These are phyloP conservation scores for Podospora tetraspora DNA, from an alignment of 495 filamentous ascomycete genomes.

Conservation along the genomic window DNA sequence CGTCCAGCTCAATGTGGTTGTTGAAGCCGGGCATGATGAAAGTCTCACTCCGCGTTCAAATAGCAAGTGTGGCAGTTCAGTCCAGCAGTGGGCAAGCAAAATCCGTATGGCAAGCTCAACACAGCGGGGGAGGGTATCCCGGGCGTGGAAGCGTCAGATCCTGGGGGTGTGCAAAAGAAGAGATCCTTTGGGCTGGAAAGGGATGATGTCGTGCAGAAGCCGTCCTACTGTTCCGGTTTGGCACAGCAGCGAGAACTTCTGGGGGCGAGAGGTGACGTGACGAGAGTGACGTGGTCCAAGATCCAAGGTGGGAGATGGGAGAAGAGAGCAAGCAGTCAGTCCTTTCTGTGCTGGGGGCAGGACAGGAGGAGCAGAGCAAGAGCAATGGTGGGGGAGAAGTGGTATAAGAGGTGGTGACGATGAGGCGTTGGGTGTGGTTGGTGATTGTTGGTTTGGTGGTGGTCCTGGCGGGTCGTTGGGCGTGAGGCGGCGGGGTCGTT, in stretches of 20 bases:
- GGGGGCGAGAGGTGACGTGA: neutral
- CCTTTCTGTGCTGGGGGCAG: constrained; percentile 5
- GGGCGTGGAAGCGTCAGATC: constrained; percentile 9
- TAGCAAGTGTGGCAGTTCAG: constrained; percentile 33
- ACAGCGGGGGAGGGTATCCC: constrained; percentile 17
- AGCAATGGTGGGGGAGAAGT: constrained; percentile 7
- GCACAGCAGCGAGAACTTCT: constrained; percentile 18
- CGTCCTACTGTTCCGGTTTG: constrained; percentile 15
- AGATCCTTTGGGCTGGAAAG: constrained; percentile 22
- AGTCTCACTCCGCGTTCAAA: constrained; percentile 33
- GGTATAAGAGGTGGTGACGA: constrained; percentile 14
- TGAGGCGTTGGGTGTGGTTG: constrained; percentile 4
- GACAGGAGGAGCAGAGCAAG: constrained; percentile 13
- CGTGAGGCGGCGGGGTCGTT: constrained; percentile 41
- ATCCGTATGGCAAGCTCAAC: constrained; percentile 14
- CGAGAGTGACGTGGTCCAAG: neutral
- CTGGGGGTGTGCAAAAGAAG: constrained; percentile 18
- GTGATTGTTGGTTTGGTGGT: neutral
- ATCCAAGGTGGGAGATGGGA: neutral
- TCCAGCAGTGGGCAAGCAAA: constrained; percentile 33
- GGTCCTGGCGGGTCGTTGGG: constrained; percentile 33
- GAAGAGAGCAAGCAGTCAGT: constrained; percentile 3
- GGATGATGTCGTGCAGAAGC: constrained; percentile 20
- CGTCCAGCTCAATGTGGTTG: constrained; percentile 45
- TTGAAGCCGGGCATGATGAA: constrained; percentile 44